Percentiles rank a stretch among this genome's conserved stretches.
These are phyloP conservation scores for Linum trigynum DNA, from an alignment of 345 rosid species.

Conservation along the genomic window DNA sequence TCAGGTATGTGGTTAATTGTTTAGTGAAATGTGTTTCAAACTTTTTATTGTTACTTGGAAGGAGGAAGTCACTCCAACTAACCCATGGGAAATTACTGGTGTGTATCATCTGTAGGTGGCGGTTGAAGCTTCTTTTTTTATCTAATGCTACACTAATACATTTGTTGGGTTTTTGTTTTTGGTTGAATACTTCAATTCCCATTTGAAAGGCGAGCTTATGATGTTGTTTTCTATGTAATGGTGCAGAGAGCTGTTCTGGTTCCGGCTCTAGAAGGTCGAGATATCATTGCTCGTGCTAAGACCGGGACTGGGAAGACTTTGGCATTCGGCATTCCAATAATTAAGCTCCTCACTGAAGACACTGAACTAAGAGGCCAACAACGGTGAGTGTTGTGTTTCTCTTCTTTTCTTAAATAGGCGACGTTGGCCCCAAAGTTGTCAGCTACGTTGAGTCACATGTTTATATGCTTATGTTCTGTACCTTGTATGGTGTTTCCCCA, in stretches of 20 bases:
- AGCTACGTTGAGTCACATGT: conserved; percentile 2
- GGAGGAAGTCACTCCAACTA: too few relatives aligned
- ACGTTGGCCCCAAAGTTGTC: neutral
- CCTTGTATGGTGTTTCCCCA: conserved; percentile 10
- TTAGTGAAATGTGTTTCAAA: neutral
- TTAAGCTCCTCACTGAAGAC: conserved; percentile 69
- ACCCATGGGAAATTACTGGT: too few relatives aligned
- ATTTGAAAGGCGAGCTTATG: neutral
- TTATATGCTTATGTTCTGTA: neutral
- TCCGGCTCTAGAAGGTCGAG: conserved; percentile 85
- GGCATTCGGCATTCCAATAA: conserved; percentile 91
- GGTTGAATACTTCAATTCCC: neutral
- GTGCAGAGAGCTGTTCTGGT: conserved; percentile 72
- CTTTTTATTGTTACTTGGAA: neutral
- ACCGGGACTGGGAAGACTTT: conserved; percentile 99
- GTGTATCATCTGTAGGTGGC: too few relatives aligned
- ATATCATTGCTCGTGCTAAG: conserved; percentile 92
- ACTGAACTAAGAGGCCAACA: conserved; percentile 29
- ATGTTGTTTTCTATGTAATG: neutral
- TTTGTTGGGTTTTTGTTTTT: neutral
- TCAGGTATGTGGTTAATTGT: conserved; percentile 38
- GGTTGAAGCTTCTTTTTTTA: too few relatives aligned
- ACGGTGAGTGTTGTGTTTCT: conserved; percentile 31
- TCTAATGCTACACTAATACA: too few relatives aligned
- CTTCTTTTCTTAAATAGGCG: neutral